phyloP scores from a whole-genome alignment of 352 stramenopile genomes.

The Peronospora tabacina region DNA sequence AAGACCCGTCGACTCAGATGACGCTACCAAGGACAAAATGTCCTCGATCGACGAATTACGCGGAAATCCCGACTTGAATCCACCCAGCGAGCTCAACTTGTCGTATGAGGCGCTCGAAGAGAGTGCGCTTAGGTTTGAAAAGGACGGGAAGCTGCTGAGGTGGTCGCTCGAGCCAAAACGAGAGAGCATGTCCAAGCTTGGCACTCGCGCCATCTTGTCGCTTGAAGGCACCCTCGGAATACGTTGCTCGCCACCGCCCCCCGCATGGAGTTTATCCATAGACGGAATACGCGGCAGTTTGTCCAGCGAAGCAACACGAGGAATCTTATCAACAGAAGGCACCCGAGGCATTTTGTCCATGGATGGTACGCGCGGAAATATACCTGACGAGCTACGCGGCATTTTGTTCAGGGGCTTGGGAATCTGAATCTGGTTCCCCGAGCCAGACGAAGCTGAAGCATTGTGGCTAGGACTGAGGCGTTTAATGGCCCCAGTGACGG shows the following conservation, averaged over 20 bases:
- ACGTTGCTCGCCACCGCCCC: conserved; percentile 34
- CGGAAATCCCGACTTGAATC: conserved; percentile 50
- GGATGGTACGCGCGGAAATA: conserved; percentile 71
- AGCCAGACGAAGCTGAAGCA: conserved; percentile 25
- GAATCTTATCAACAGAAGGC: conserved; percentile 56
- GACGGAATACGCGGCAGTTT: conserved; percentile 57
- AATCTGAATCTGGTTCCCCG: conserved; percentile 57
- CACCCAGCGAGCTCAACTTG: conserved; percentile 54
- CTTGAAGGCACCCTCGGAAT: conserved; percentile 58
- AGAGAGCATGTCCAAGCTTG: conserved; percentile 64
- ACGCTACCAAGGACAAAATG: conserved; percentile 78
- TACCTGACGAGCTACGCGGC: conserved; percentile 66
- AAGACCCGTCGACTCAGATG: conserved; percentile 53
- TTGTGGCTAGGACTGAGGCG: conserved; percentile 44
- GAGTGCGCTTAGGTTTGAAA: conserved; percentile 59
- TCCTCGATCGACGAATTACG: conserved; percentile 85
- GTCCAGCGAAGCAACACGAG: conserved; percentile 64
- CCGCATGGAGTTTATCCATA: conserved; percentile 54
- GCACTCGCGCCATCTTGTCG: conserved; percentile 60
- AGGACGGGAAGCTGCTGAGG: conserved; percentile 69
- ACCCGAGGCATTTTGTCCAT: conserved; percentile 58
- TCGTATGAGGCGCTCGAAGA: conserved; percentile 66
- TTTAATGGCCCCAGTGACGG: conserved; percentile 13
- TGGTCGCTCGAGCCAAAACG: conserved; percentile 60
- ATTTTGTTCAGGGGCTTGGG: conserved; percentile 76